Conservation (phyloP, 2,329 filamentous ascomycete species). For the Scytalidium sp. region DNA sequence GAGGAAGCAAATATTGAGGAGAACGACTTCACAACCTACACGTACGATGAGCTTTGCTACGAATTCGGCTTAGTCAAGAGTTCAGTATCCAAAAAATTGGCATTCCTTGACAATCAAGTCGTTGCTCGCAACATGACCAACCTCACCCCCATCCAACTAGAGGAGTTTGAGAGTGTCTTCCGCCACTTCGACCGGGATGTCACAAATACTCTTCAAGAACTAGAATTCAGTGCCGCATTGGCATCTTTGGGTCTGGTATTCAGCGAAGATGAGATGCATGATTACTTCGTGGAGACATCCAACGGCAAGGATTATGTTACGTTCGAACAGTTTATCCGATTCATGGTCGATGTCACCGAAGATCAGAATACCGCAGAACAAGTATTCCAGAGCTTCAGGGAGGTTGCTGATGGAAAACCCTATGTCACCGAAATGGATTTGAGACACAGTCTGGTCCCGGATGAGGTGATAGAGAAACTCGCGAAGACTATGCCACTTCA, state of each 20-base stretch:
- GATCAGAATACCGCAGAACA: conserved; percentile 99
- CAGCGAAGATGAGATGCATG: conserved; percentile 97
- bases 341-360: conserved; percentile 99
- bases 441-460: conserved; percentile 89
- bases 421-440: conserved; percentile 98
- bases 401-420: conserved; percentile 97
- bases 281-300: conserved; percentile 87
- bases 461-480: conserved; percentile 94
- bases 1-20: conserved; percentile 97
- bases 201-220: conserved; percentile 83
- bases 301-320: conserved; percentile 76
- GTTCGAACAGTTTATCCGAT: conserved; percentile 98
- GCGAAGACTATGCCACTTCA: conserved; percentile 83
- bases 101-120: conserved; percentile 97
- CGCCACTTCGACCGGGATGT: conserved; percentile 94
- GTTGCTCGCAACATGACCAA: conserved; percentile 99
- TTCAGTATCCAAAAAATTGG: conserved; percentile 92
- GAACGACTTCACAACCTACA: conserved; percentile 99
- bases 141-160: conserved; percentile 93
- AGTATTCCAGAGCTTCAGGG: conserved; percentile 95
- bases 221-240: conserved; percentile 93
- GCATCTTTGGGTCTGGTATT: conserved; percentile 96
- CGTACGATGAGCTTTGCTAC: conserved; percentile 93
- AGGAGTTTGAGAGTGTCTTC: conserved; percentile 98
- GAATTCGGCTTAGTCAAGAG: conserved; percentile 89